These are phyloP conservation scores for Grosmannia serpens DNA, from an alignment of 2,329 filamentous ascomycete species.

Conservation along the genomic window DNA sequence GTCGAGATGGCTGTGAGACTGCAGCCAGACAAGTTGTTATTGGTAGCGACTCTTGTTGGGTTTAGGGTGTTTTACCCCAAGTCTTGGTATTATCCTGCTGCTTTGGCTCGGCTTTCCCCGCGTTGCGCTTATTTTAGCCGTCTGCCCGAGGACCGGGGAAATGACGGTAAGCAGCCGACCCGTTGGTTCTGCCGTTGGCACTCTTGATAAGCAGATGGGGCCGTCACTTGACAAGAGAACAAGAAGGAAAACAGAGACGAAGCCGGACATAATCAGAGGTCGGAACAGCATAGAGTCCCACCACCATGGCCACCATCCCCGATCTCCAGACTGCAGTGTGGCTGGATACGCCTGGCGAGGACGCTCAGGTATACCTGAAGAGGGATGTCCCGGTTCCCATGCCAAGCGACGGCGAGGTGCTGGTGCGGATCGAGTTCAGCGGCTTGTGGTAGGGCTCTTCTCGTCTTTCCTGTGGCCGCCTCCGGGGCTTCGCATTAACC, in stretches of 20 bases:
- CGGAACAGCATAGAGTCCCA: neutral
- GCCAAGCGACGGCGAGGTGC: neutral
- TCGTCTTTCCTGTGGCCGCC: neutral
- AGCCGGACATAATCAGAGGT: neutral
- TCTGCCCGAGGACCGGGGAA: neutral
- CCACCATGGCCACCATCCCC: neutral
- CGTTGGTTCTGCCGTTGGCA: neutral
- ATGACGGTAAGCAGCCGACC: neutral
- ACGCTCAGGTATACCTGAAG: constrained; percentile 2
- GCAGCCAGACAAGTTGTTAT: neutral
- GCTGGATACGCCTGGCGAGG: constrained; percentile 1
- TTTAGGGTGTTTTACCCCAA: neutral
- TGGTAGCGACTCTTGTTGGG: neutral
- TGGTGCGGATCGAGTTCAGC: constrained; percentile 3
- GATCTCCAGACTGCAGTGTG: neutral
- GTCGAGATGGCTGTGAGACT: neutral
- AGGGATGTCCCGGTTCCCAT: neutral
- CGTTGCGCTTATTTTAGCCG: neutral
- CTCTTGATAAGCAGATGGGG: neutral
- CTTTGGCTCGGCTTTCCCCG: neutral
- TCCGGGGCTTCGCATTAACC: neutral
- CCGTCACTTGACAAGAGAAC: neutral
- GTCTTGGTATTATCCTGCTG: neutral
- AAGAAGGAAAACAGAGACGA: neutral
- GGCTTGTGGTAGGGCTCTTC: constrained; percentile 2